A percentile compares a stretch with the other conserved stretches of the same genome.
Evolutionary conservation across 2,329 filamentous ascomycete species (phyloP).

Genomic region (Colletotrichum aenigma): DNA sequence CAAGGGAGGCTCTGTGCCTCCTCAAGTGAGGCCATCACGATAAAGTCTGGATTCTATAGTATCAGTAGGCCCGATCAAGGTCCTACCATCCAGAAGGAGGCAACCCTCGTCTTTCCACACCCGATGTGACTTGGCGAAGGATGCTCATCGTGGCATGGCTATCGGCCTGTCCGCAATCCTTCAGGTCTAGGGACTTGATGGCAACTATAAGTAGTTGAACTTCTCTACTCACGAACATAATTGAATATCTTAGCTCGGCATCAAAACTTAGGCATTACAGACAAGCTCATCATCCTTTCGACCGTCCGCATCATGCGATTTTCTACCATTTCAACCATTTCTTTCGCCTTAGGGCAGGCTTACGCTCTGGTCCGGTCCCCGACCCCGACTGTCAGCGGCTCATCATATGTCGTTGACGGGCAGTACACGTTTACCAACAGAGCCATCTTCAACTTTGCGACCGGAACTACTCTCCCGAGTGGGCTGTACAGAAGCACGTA

Average conservation of each 20-base stretch:
- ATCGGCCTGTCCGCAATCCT: neutral
- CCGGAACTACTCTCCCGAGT: slow-evolving; percentile 22
- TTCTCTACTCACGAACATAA: neutral
- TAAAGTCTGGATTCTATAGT: neutral
- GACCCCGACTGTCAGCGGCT: neutral
- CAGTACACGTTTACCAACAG: slow-evolving; percentile 25
- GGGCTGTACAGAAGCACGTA: slow-evolving; percentile 29
- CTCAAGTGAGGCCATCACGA: neutral
- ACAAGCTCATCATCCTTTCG: neutral
- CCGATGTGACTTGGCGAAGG: neutral
- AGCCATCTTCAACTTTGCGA: slow-evolving; percentile 23
- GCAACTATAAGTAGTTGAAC: neutral
- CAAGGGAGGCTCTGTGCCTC: neutral
- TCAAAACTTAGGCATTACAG: neutral
- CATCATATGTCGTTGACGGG: slow-evolving; percentile 27
- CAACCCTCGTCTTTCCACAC: neutral
- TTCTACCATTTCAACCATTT: neutral
- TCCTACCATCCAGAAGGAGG: neutral
- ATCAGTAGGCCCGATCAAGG: neutral
- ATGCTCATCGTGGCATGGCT: neutral
- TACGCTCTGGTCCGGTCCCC: neutral
- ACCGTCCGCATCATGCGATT: neutral
- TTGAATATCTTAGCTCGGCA: neutral
- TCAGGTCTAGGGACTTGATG: neutral
- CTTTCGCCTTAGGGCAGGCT: neutral